A percentile compares a stretch with the other conserved stretches of the same genome.
Conservation (phyloP, 192 early-diverging fungal genomes). For the Dissophora ornata region DNA sequence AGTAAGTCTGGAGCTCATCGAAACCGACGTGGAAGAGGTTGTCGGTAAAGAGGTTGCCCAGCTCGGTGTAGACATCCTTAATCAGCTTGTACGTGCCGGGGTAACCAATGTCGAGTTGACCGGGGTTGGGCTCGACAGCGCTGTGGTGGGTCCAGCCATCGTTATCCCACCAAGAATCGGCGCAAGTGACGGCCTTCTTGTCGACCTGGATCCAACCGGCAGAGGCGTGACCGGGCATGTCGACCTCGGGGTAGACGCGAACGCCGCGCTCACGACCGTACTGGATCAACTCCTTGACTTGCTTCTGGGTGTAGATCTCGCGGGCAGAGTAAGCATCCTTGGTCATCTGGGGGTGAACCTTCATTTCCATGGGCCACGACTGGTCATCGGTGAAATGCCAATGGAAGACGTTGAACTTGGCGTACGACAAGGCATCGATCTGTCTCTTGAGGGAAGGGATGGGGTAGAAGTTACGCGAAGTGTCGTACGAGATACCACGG, state of each 20-base stretch:
- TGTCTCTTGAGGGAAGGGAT: constrained; percentile 66
- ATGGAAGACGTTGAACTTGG: constrained; percentile 87
- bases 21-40: constrained; percentile 80
- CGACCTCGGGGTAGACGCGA: constrained; percentile 88
- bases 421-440: constrained; percentile 74
- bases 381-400: constrained; percentile 75
- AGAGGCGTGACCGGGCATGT: constrained; percentile 83
- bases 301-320: constrained; percentile 76
- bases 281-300: constrained; percentile 71
- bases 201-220: constrained; percentile 62
- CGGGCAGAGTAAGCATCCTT: constrained; percentile 74
- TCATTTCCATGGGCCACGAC: constrained; percentile 68
- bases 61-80: constrained; percentile 69
- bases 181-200: constrained; percentile 70
- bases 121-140: constrained; percentile 82
- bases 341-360: constrained; percentile 69
- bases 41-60: constrained; percentile 66
- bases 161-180: constrained; percentile 69
- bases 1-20: constrained; percentile 78
- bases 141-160: constrained; percentile 64
- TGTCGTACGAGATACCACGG: constrained; percentile 79
- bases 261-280: constrained; percentile 82
- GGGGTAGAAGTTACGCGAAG: constrained; percentile 75
- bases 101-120: constrained; percentile 81
- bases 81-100: constrained; percentile 67